phyloP scores from a whole-genome alignment of 164 flowering plant genomes.

The Berberis thunbergii region DNA sequence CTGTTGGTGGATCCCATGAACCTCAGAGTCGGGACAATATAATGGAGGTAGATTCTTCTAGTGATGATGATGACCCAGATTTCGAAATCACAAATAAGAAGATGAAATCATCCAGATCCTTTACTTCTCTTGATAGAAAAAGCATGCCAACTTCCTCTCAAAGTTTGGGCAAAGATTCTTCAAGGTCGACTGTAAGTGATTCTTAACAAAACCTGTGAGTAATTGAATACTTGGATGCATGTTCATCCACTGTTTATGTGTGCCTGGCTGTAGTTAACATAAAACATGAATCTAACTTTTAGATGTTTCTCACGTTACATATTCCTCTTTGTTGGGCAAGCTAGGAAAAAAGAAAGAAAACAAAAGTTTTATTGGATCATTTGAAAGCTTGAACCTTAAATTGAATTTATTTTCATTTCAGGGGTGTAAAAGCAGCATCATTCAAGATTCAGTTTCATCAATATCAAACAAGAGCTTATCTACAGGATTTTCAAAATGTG shows the following conservation, averaged over 20 bases:
- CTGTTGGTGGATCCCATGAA: slow-evolving; percentile 36
- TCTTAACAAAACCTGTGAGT: neutral
- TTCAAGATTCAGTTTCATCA: slow-evolving; percentile 31
- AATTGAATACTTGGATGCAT: neutral
- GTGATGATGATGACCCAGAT: slow-evolving; percentile 38
- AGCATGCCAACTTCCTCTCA: slow-evolving; percentile 6
- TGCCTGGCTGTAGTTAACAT: neutral
- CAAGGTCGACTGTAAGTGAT: slow-evolving; percentile 30
- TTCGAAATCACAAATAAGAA: slow-evolving; percentile 13
- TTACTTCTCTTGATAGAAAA: slow-evolving; percentile 10
- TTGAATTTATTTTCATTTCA: slow-evolving; percentile 4
- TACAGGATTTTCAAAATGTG: slow-evolving; percentile 15
- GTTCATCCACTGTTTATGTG: neutral
- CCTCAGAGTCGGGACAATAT: slow-evolving; percentile 13
- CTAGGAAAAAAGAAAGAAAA: neutral
- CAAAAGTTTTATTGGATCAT: too few species aligned
- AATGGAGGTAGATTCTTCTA: slow-evolving; percentile 47
- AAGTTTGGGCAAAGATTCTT: slow-evolving; percentile 12
- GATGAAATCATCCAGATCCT: slow-evolving; percentile 1
- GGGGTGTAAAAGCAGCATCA: slow-evolving; percentile 35
- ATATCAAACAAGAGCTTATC: slow-evolving; percentile 18
- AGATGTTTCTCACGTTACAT: too few species aligned
- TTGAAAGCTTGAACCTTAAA: neutral
- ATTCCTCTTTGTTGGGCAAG: neutral
- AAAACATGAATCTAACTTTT: too few species aligned